Conservation (phyloP, 108 stramenopile species). For the Seminavis robusta region DNA sequence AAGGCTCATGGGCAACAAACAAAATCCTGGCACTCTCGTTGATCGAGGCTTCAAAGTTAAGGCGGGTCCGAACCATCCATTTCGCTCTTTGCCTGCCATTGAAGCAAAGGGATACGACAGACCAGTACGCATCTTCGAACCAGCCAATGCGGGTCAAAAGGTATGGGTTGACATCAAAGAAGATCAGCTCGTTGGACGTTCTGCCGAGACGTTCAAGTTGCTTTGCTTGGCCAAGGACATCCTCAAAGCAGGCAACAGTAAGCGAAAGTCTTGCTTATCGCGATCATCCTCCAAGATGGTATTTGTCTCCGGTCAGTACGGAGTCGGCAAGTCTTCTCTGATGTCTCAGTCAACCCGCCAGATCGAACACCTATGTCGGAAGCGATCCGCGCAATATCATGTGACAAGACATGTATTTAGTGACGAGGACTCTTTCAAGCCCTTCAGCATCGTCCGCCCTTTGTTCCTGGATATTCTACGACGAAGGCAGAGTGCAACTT, state of each 20-base stretch:
- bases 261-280: no score
- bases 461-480: constrained; percentile 3
- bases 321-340: constrained; percentile 13
- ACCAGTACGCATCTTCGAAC: constrained; percentile 66
- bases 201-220: no score
- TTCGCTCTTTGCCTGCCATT: constrained; percentile 51
- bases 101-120: constrained; percentile 61
- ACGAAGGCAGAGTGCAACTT: not conserved
- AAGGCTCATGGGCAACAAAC: constrained; percentile 28
- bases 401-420: no score
- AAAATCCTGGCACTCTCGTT: constrained; percentile 13
- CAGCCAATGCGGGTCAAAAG: constrained; percentile 11
- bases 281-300: constrained; percentile 2
- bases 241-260: no score
- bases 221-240: no score
- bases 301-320: constrained; percentile 3
- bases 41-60: constrained; percentile 8
- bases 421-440: no score
- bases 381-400: no score
- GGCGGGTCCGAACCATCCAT: constrained; percentile 27
- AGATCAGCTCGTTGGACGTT: no score
- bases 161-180: constrained; percentile 4
- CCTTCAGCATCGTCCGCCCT: no score
- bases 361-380: no score
- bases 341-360: no score